These are phyloP conservation scores for Pythium apleroticum DNA, from an alignment of 352 stramenopile genomes.

Conservation along the genomic window DNA sequence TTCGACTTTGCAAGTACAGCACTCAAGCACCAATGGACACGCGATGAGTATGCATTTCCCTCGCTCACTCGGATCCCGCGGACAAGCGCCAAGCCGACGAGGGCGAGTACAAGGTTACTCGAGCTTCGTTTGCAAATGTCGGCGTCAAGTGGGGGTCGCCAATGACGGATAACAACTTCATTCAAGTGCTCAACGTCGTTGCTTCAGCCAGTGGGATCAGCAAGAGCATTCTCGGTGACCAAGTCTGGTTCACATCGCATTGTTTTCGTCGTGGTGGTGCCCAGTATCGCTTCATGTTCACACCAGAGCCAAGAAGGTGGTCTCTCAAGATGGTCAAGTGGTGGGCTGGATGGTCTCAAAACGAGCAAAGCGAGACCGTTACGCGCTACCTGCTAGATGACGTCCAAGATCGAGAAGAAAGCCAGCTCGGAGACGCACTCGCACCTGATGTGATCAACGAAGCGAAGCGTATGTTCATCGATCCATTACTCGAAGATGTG, in stretches of 20 bases:
- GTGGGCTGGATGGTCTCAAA: slow-evolving; percentile 13
- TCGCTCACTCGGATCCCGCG: not conserved
- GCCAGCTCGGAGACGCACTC: slow-evolving; percentile 2
- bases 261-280: slow-evolving; percentile 13
- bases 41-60: slow-evolving; percentile 3
- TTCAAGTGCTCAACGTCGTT: not conserved
- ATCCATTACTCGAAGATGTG: too few species aligned
- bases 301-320: slow-evolving; percentile 3
- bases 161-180: slow-evolving; percentile 12
- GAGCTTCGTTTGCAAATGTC: too few species aligned
- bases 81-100: too few species aligned
- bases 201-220: not conserved
- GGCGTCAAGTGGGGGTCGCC: not conserved
- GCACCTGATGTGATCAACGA: not conserved
- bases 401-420: slow-evolving; percentile 15
- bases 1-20: not conserved
- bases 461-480: too few species aligned
- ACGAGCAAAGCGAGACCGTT: slow-evolving; percentile 18
- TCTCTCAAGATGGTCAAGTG: slow-evolving; percentile 27
- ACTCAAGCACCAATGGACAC: not conserved
- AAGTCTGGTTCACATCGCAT: slow-evolving; percentile 16
- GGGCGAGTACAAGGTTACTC: too few species aligned
- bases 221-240: slow-evolving; percentile 4
- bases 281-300: slow-evolving; percentile 21
- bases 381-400: slow-evolving; percentile 14